phyloP scores from a whole-genome alignment of 169 alveolate genomes.

The Plasmodium relictum region DNA sequence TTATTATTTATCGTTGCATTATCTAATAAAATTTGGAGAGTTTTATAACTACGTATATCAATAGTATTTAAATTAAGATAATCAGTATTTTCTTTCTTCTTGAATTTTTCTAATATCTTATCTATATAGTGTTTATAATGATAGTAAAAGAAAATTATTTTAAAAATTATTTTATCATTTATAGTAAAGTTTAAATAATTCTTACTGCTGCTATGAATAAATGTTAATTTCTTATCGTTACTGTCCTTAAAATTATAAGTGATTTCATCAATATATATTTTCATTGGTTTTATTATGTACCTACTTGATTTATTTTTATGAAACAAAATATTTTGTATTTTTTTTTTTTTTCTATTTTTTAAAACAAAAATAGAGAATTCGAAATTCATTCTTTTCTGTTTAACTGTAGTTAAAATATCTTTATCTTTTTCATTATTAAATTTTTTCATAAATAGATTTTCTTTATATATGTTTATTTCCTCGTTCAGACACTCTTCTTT shows the following conservation, averaged over 20 bases:
- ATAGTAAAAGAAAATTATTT: conserved; percentile 33
- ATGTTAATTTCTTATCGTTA: conserved; percentile 19
- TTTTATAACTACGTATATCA: conserved; percentile 55
- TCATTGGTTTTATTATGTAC: conserved; percentile 45
- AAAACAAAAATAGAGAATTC: conserved; percentile 33
- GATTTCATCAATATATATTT: conserved; percentile 45
- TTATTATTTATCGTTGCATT: conserved; percentile 2
- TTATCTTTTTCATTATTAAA: neutral
- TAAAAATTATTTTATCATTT: conserved; percentile 41
- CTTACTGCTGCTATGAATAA: conserved; percentile 23
- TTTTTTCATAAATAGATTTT: neutral
- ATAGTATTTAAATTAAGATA: conserved; percentile 53
- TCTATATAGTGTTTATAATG: conserved; percentile 42
- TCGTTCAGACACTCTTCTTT: neutral
- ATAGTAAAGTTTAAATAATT: conserved; percentile 23
- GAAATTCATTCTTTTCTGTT: conserved; percentile 29
- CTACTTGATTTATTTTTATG: conserved; percentile 1
- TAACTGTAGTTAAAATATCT: conserved; percentile 9
- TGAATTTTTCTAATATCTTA: neutral
- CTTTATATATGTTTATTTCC: neutral
- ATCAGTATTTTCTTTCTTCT: neutral
- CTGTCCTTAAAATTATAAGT: conserved; percentile 38
- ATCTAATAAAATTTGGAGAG: conserved; percentile 44
- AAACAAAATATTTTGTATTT: conserved; percentile 10
- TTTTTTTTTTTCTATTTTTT: conserved; percentile 23